Percentiles rank a stretch among this genome's conserved stretches.
Conservation (phyloP, 257 asterid species). For the Solanum sejunctum region DNA sequence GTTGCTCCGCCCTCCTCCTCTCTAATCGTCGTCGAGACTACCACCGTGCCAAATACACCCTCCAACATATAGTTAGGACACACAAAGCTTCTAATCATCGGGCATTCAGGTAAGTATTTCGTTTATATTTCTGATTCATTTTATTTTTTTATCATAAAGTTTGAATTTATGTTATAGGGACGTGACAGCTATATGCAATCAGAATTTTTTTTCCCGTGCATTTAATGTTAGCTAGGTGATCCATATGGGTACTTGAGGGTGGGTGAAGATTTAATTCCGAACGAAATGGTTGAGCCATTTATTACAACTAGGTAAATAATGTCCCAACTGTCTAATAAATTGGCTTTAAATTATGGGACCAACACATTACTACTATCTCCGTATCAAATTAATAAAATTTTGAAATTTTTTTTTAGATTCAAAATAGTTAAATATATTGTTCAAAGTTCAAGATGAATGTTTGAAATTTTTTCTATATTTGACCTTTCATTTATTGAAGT, state of each 20-base stretch:
- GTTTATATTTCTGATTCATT: neutral
- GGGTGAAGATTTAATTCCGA: neutral
- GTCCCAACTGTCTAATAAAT: constrained; percentile 1
- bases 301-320: neutral
- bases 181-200: neutral
- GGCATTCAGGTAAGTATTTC: constrained; percentile 45
- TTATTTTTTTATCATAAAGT: neutral
- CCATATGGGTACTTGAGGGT: neutral
- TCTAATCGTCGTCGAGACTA: constrained; percentile 87
- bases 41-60: constrained; percentile 66
- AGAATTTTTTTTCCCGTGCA: neutral
- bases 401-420: too few species aligned
- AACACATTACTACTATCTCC: neutral
- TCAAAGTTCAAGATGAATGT: too few species aligned
- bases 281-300: neutral
- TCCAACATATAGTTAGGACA: constrained; percentile 83
- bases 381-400: too few species aligned
- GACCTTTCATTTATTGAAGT: too few species aligned
- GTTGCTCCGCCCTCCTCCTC: constrained; percentile 83
- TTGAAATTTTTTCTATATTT: too few species aligned
- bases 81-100: constrained; percentile 95
- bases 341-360: neutral
- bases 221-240: neutral
- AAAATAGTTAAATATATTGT: too few species aligned
- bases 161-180: neutral